A percentile compares a stretch with the other conserved stretches of the same genome.
Evolutionary conservation across 768 basidiomycete species (phyloP).

Genomic region (Gyrodon lividus): DNA sequence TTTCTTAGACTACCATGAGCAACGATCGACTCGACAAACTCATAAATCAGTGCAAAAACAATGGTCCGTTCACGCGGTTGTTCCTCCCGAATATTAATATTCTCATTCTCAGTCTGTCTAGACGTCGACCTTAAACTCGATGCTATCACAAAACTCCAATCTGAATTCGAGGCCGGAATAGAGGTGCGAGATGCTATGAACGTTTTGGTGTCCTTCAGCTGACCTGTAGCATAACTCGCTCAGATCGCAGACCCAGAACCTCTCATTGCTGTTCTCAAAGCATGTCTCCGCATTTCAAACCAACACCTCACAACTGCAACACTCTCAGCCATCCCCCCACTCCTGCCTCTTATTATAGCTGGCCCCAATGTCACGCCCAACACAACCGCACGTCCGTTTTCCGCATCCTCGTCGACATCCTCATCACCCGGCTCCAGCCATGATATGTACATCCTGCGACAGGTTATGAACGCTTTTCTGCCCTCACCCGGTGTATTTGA

Average conservation of each 20-base stretch:
- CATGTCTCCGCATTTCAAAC: constrained; percentile 77
- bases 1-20: constrained; percentile 44
- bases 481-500: constrained; percentile 78
- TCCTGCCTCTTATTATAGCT: constrained; percentile 62
- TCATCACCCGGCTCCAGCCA: constrained; percentile 42
- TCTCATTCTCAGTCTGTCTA: constrained; percentile 29
- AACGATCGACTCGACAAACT: constrained; percentile 58
- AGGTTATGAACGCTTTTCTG: constrained; percentile 65
- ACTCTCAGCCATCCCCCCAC: constrained; percentile 62
- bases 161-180: constrained; percentile 65
- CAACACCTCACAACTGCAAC: constrained; percentile 80
- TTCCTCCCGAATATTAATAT: background rate
- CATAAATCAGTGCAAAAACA: constrained; percentile 62
- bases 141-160: constrained; percentile 75
- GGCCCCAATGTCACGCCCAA: constrained; percentile 30
- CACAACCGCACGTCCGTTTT: constrained; percentile 37
- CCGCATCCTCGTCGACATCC: constrained; percentile 54
- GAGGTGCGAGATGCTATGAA: constrained; percentile 48
- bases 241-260: constrained; percentile 75
- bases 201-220: constrained; percentile 11
- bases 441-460: constrained; percentile 62
- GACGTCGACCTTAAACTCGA: constrained; percentile 83
- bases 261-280: constrained; percentile 66
- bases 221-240: constrained; percentile 11
- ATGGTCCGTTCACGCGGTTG: constrained; percentile 41